Conservation (phyloP, 2,329 filamentous ascomycete species). For the Neonectria hederae region DNA sequence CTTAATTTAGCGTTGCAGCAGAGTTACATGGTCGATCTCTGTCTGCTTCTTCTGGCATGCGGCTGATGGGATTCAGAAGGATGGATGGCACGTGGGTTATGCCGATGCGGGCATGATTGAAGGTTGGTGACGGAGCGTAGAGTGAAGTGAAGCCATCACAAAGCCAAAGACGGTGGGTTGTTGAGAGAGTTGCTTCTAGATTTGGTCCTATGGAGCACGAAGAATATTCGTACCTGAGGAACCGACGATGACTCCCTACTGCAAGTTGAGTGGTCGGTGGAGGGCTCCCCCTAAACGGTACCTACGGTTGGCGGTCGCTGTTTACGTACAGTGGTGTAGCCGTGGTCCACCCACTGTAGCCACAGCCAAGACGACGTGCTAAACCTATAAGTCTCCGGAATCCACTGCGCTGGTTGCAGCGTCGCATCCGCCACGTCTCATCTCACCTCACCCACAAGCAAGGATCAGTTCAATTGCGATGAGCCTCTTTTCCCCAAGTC, state of each 20-base stretch:
- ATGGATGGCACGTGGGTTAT: no score
- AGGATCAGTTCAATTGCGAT: neutral
- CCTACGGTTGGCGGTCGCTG: no score
- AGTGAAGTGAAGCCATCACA: neutral
- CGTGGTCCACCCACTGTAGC: neutral
- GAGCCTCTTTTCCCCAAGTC: neutral
- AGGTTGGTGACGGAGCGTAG: neutral
- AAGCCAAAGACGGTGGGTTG: neutral
- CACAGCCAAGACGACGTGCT: conserved; percentile 7
- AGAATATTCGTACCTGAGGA: neutral
- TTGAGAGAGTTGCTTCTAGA: neutral
- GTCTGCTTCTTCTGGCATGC: neutral
- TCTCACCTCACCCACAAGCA: neutral
- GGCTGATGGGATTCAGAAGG: neutral
- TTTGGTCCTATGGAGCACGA: neutral
- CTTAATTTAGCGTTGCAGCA: neutral
- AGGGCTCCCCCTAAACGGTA: neutral
- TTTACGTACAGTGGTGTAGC: no score
- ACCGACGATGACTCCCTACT: no score
- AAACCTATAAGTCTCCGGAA: neutral
- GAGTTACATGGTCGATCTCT: neutral
- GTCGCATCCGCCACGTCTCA: conserved; percentile 3
- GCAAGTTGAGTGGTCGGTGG: neutral
- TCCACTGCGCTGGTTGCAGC: conserved; percentile 9
- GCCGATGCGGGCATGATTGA: neutral